A percentile compares a stretch with the other conserved stretches of the same genome.
These are phyloP conservation scores for Nitzschia sp. DNA, from an alignment of 108 stramenopile genomes.

Conservation along the genomic window DNA sequence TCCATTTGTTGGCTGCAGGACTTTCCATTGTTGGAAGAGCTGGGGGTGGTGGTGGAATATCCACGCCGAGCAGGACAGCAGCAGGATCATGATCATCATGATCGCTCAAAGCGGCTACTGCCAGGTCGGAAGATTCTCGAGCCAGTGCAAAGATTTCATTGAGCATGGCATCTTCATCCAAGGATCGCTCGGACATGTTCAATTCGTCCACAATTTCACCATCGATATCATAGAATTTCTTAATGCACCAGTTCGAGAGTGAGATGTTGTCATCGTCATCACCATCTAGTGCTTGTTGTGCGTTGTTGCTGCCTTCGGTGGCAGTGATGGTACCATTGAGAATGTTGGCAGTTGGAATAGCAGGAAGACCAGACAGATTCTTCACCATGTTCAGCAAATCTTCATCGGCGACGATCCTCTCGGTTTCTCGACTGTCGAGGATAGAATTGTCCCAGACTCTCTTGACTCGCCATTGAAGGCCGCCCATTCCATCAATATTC, in stretches of 20 bases:
- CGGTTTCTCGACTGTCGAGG: conserved; percentile 7
- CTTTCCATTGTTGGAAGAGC: neutral
- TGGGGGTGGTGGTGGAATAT: neutral
- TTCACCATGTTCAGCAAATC: conserved; percentile 6
- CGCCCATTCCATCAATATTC: neutral
- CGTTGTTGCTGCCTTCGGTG: neutral
- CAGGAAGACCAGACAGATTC: conserved; percentile 4
- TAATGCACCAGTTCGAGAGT: neutral
- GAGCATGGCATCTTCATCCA: neutral
- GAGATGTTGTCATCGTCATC: neutral
- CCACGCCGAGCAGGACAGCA: neutral
- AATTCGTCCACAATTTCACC: conserved; percentile 11
- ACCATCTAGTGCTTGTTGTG: neutral
- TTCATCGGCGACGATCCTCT: neutral
- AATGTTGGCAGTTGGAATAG: neutral
- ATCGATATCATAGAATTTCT: conserved; percentile 16
- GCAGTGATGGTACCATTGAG: neutral
- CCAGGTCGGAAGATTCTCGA: neutral
- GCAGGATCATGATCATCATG: too few species aligned
- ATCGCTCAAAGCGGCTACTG: too few species aligned
- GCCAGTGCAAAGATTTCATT: conserved; percentile 1
- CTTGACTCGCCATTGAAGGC: conserved; percentile 14
- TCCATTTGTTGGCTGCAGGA: neutral
- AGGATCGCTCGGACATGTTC: neutral
- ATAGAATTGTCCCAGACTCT: conserved; percentile 8